A percentile compares a stretch with the other conserved stretches of the same genome.
These are phyloP conservation scores for Cystofilobasidium capitatum DNA, from an alignment of 768 basidiomycete species.

Conservation along the genomic window DNA sequence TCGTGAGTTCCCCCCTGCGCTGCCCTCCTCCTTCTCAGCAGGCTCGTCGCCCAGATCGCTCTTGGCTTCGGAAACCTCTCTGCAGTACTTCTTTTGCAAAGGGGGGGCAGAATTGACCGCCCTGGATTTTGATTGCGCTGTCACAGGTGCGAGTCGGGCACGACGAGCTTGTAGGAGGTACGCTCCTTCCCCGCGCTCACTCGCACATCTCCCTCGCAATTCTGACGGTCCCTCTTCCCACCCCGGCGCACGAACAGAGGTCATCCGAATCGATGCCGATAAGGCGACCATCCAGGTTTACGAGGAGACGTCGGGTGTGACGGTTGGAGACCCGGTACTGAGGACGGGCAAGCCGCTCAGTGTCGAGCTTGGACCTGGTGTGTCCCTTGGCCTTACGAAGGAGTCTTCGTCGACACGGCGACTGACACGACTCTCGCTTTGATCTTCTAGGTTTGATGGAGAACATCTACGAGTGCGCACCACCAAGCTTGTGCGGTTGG, in stretches of 20 bases:
- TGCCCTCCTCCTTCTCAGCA: neutral
- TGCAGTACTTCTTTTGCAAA: neutral
- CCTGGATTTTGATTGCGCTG: neutral
- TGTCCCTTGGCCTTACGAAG: constrained; percentile 30
- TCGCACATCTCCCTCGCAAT: neutral
- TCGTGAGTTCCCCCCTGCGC: constrained; percentile 44
- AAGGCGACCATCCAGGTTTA: constrained; percentile 99
- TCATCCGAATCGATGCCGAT: constrained; percentile 95
- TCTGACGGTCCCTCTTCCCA: neutral
- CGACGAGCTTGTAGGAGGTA: constrained; percentile 94
- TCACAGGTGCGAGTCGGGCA: constrained; percentile 73
- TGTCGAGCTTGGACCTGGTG: constrained; percentile 95
- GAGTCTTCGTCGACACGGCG: neutral
- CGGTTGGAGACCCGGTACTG: constrained; percentile 94
- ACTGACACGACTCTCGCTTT: neutral
- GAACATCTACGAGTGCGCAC: constrained; percentile 75
- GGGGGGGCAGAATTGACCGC: neutral
- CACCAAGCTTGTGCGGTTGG: neutral
- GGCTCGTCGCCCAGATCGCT: neutral
- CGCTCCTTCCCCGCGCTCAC: constrained; percentile 21
- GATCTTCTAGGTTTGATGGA: constrained; percentile 72
- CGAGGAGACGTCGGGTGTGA: constrained; percentile 98
- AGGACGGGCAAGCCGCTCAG: constrained; percentile 95
- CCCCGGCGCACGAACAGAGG: constrained; percentile 55
- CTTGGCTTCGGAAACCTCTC: neutral